Evolutionary conservation across 2,329 filamentous ascomycete species (phyloP), one percentile per base, ranked within the genome.

Genomic region (Botrytis deweyae): DNA sequence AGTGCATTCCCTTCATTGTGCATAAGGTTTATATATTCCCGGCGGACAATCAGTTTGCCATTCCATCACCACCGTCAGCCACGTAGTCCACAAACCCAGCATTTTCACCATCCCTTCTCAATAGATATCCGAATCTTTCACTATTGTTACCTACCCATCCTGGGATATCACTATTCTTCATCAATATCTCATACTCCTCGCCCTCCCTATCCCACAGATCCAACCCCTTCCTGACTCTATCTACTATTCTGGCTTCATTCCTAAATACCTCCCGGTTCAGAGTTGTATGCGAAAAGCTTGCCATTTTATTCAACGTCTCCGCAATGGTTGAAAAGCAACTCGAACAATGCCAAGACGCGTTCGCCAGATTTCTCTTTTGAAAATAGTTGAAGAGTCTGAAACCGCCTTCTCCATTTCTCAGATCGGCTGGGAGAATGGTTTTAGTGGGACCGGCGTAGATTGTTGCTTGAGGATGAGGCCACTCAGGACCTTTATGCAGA

Each of bases 301-400:
- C 77, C 80, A 85, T 83, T 78, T 85, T 85, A 20, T 78, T 80
- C 46, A 81, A 76, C 79, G 85, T 81, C 76, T 85, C 82, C 8
- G 79, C 77, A 20, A 86, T 76, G 8, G 81, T 85, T 12, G 80
- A 76, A 74, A 85, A 84, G 77, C 85, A 86, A 46, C 80, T 82
- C 25, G 81, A 83, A 78, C 85, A 86, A 75, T 86, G 84, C 85
- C 85, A 86, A 4, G 80, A 83, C 3, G 84, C 83, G 72, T 84
- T 81, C 68, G 77, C 81, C 14, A 85, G 70, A 55, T 82, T 78
- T 7, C 78, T 77, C 33, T 82, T 78, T 22, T 82, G 76, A 18
- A 75, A 78, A 33, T 72, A 71, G 4, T 62, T 69, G 4, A 75
- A 49, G 69, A 72, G 46, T 59, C 74, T 67, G 33, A 73, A 66